Evolutionary conservation across 257 asterid species (phyloP), one percentile per base, ranked within the genome.

Genomic region (Lantana camara): DNA sequence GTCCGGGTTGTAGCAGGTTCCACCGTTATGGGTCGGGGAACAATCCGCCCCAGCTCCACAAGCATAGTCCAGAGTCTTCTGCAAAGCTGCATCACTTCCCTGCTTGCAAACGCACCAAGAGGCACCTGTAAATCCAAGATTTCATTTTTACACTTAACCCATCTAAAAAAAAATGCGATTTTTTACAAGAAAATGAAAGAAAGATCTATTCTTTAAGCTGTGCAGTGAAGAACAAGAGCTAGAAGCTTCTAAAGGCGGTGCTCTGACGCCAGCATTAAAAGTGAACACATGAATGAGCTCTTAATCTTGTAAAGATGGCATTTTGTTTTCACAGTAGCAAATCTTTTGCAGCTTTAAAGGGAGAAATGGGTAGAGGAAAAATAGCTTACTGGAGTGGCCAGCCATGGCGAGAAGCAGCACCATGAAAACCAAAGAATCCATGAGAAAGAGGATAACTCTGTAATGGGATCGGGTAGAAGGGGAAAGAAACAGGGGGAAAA

Each of bases 11-110:
- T 53, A 91, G 57, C 98, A 91, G 27, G 86, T 75, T 10, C 80
- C 94, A 8, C 29, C 73, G 56, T 74, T 69, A 19, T 78, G 87
- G 69, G 70, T 83, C 17, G 94, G 91, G 79, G 62, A 67, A 75
- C 98, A 91, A 35, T 91, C 96, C 27, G 91, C 98, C 29, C 98
- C 96, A 7, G 83, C 74, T 63, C 98, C 98, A 59, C 98, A 91
- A 5, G 98, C 98, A 51, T 82, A 91, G 80, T 91, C 98, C 49
- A 91, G 78, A 3, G 95, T 81, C 66, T 82, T 91, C 57, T 91
- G 98, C 68, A 91, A 30, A 0, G 2, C 61, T 16, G 73, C 37
- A 0, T 85, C 94, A 56, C 71, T 57, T 7, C 97, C 97, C 12
- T 80, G 90, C 72, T 83, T 91, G 88, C 98, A 91, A 15, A 89